Evolutionary conservation across 2,329 filamentous ascomycete genomes (phyloP).

Genomic region (Orbilia brochopaga): DNA sequence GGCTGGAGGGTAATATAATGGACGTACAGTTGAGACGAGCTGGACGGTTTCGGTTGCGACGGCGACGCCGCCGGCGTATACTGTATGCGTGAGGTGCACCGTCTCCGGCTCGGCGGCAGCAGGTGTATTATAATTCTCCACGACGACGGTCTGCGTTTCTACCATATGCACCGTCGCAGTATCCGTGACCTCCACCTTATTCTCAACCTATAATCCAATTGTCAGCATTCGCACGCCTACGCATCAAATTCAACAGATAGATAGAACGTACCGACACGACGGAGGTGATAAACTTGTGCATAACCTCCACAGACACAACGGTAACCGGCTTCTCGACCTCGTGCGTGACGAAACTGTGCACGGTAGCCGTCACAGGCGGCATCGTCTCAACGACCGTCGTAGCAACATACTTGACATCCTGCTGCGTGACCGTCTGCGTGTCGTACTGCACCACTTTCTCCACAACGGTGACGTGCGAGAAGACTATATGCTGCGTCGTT

Average conservation of each 20-base stretch:
- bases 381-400: slow-evolving; percentile 16
- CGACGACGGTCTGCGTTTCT: slow-evolving; percentile 16
- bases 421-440: slow-evolving; percentile 29
- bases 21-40: slow-evolving; percentile 28
- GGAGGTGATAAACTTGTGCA: slow-evolving; percentile 33
- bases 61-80: neutral
- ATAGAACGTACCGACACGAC: slow-evolving; percentile 17
- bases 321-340: slow-evolving; percentile 37
- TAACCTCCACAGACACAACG: slow-evolving; percentile 31
- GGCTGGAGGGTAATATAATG: slow-evolving; percentile 3
- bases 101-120: neutral
- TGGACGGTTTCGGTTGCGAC: slow-evolving; percentile 19
- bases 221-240: neutral
- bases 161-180: slow-evolving; percentile 30
- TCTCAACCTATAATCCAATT: slow-evolving; percentile 7
- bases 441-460: slow-evolving; percentile 13
- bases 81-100: neutral
- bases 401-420: slow-evolving; percentile 25
- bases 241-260: neutral
- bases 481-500: slow-evolving; percentile 23
- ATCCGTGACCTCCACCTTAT: slow-evolving; percentile 26
- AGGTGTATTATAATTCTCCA: no score
- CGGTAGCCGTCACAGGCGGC: slow-evolving; percentile 22
- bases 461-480: slow-evolving; percentile 34
- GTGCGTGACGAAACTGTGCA: slow-evolving; percentile 39